Conservation (phyloP, 495 filamentous ascomycete genomes). For the Tetracladium setigerum region DNA sequence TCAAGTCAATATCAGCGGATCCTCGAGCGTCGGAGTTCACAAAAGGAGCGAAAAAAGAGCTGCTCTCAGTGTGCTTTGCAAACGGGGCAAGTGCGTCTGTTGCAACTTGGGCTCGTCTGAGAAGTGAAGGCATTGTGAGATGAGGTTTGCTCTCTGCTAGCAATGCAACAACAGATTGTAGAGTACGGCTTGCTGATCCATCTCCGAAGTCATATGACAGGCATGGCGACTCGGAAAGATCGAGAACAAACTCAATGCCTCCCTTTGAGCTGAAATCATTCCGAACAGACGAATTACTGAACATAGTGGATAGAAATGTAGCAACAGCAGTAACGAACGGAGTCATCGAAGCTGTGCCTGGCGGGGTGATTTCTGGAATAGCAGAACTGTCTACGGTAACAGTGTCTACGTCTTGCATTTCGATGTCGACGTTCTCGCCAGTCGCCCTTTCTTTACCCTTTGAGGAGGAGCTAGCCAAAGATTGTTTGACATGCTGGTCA, state of each 20-base stretch:
- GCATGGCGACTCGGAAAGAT: constrained; percentile 72
- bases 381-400: constrained; percentile 18
- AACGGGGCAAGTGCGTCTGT: constrained; percentile 62
- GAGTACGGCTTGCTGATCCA: constrained; percentile 51
- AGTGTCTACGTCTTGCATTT: constrained; percentile 44
- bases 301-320: constrained; percentile 70
- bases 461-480: constrained; percentile 2
- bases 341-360: constrained; percentile 24
- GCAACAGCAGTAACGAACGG: constrained; percentile 69
- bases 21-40: constrained; percentile 28
- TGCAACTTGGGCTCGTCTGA: constrained; percentile 62
- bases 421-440: constrained; percentile 39
- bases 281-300: constrained; percentile 69
- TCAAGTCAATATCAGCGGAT: constrained; percentile 25
- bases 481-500: constrained; percentile 26
- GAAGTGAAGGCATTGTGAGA: constrained; percentile 69
- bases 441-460: constrained; percentile 35
- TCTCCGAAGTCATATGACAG: constrained; percentile 69
- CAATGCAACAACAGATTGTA: constrained; percentile 67
- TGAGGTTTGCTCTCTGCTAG: constrained; percentile 80
- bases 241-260: constrained; percentile 77
- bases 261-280: constrained; percentile 66
- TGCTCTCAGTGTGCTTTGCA: constrained; percentile 18
- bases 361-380: not conserved
- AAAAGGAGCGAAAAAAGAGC: constrained; percentile 56